Percentiles rank a stretch among this genome's conserved stretches.
Evolutionary conservation across 805 yeast genomes (phyloP).

Genomic region (Maudiozyma bulderi): DNA sequence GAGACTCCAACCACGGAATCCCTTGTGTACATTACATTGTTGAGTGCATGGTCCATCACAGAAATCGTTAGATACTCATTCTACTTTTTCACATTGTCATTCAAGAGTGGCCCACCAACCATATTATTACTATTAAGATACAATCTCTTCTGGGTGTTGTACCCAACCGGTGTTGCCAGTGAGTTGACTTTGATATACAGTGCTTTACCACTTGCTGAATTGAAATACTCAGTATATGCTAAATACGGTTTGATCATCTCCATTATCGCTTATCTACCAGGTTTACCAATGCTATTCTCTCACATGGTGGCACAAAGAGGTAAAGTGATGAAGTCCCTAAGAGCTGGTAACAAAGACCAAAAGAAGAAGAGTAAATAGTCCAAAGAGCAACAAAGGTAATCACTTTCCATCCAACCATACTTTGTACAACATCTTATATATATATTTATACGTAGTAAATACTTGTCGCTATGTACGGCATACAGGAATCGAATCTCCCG

Average conservation of each 20-base stretch:
- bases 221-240: constrained; percentile 40
- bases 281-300: constrained; percentile 71
- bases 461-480: no score
- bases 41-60: constrained; percentile 87
- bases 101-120: constrained; percentile 41
- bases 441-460: neutral
- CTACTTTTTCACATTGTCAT: constrained; percentile 36
- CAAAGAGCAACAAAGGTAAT: no score
- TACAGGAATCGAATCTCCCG: no score
- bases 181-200: constrained; percentile 63
- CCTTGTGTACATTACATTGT: constrained; percentile 56
- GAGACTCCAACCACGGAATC: constrained; percentile 40
- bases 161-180: constrained; percentile 87
- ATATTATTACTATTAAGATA: constrained; percentile 70
- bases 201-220: constrained; percentile 62
- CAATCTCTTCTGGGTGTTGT: constrained; percentile 69
- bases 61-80: constrained; percentile 83
- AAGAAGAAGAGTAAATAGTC: neutral
- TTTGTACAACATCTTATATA: neutral
- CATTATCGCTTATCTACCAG: constrained; percentile 70
- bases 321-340: constrained; percentile 50
- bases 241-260: constrained; percentile 46
- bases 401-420: neutral
- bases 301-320: constrained; percentile 86
- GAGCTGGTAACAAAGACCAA: neutral